Base-by-base conservation (phyloP, 2,329 filamentous ascomycete species). In the Diaporthe aspalathi region DNA sequence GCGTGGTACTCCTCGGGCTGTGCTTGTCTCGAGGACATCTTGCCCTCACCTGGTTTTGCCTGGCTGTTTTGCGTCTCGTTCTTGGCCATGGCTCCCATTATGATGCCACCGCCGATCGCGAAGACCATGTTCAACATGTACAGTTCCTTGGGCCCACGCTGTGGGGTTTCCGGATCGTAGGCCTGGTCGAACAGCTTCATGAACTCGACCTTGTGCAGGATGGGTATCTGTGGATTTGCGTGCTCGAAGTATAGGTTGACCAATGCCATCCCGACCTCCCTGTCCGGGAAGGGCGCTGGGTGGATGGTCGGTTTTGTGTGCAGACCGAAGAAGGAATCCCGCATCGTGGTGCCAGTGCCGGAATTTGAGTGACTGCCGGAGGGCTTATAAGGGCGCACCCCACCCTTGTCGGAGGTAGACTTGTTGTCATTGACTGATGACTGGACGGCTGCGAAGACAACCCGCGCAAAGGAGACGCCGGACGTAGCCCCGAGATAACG, bases 101-200 rank as follows among this genome's bases (percentile, higher is more conserved):
- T 97, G 76, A 98, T 97, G 22, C 94, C 95, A 22, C 93, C 93
- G 8, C 96, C 96, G 76, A 98, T 98, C 17, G 95, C 95, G 83
- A 97, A 98, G 29, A 98, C 95, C 82, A 98, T 98, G 81, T 98
- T 98, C 74, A 98, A 86, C 83, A 97, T 90, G 82, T 98, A 98
- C n/a, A 96, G 86, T 81, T 97, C 94, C 68, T 92, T 88, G 5
- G 94, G 89, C 2, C 92, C 93, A 32, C 92, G 88, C 67, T 89
- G 87, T 71, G 89, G 88, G 57, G 89, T 87, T 24, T 92, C 89
- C 0, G 89, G 88, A 5, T 89, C 86, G 80, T 97, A 98, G 0
- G 94, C 93, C 56, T 90, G 89, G 68, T 97, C 92, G 79, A 98
- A 93, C 83, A 97, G 90, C 56, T 92, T 88, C 91, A 94, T 94